Conservation (phyloP, 768 basidiomycete genomes). For the Strobilomyces dryophilus region DNA sequence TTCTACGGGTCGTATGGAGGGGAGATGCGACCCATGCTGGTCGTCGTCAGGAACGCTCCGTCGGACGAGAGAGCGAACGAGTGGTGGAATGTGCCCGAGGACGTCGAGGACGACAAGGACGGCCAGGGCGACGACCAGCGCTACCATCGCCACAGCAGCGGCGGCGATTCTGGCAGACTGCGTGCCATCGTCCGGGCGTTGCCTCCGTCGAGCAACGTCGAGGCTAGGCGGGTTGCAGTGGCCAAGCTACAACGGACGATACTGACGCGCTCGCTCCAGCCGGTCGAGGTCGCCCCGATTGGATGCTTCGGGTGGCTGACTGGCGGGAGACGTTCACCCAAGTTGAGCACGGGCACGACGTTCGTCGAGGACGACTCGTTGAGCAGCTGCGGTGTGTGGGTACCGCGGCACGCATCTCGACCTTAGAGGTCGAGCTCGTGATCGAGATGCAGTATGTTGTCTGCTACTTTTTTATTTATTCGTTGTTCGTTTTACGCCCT, state of each 20-base stretch:
- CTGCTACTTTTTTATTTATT: background rate
- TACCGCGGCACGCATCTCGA: conserved; percentile 4
- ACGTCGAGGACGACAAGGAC: conserved; percentile 5
- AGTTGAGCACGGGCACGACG: background rate
- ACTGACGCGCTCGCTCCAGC: conserved; percentile 22
- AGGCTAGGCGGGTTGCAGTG: background rate
- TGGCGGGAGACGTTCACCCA: conserved; percentile 7
- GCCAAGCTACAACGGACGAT: conserved; percentile 12
- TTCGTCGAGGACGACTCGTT: conserved; percentile 14
- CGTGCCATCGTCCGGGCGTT: conserved; percentile 23
- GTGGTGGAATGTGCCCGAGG: conserved; percentile 19
- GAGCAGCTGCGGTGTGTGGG: conserved; percentile 16
- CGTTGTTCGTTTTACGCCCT: background rate
- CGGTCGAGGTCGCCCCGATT: conserved; percentile 14
- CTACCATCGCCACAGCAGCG: background rate
- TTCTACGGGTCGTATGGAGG: conserved; percentile 24
- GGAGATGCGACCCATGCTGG: conserved; percentile 24
- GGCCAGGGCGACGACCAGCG: background rate
- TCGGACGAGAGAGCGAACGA: conserved; percentile 16
- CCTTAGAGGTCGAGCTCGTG: background rate
- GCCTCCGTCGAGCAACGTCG: conserved; percentile 5
- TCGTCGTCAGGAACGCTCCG: conserved; percentile 20
- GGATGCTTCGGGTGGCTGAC: conserved; percentile 23
- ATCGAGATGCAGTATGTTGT: background rate
- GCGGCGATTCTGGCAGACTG: conserved; percentile 3